phyloP scores from a whole-genome alignment of 192 early-diverging fungal species.

The Phlyctochytrium bullatum region DNA sequence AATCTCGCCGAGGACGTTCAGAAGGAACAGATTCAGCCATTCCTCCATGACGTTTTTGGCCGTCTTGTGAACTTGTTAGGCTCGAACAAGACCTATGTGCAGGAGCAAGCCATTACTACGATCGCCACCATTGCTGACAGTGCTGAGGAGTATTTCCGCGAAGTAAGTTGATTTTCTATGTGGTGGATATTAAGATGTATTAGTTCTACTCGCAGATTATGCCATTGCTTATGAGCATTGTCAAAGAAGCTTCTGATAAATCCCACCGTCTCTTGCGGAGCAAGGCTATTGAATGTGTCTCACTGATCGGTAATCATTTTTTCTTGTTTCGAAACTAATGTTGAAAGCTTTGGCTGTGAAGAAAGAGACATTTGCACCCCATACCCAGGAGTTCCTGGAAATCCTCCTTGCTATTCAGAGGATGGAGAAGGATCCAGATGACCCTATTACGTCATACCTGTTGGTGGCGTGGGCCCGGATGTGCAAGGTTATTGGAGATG shows the following conservation, averaged over 20 bases:
- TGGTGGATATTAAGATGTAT: too few species aligned
- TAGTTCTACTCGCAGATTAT: conserved; percentile 94
- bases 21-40: conserved; percentile 80
- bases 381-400: conserved; percentile 77
- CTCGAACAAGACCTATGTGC: conserved; percentile 86
- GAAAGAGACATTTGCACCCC: conserved; percentile 77
- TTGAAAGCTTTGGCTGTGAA: too few species aligned
- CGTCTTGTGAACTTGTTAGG: conserved; percentile 80
- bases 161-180: conserved; percentile 36
- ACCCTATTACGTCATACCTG: conserved; percentile 90
- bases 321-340: conserved; percentile 24
- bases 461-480: conserved; percentile 95
- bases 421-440: conserved; percentile 77
- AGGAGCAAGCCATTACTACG: conserved; percentile 98
- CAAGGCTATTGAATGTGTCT: conserved; percentile 97
- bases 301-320: conserved; percentile 65
- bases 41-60: conserved; percentile 86
- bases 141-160: conserved; percentile 84
- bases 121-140: conserved; percentile 96
- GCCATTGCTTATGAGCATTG: conserved; percentile 89
- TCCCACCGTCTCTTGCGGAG: conserved; percentile 91
- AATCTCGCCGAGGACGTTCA: conserved; percentile 94
- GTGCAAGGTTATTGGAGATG: conserved; percentile 89
- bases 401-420: conserved; percentile 80
- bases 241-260: conserved; percentile 77